Base-by-base conservation (phyloP, 2,329 filamentous ascomycete genomes). In the Pseudopithomyces chartarum region DNA sequence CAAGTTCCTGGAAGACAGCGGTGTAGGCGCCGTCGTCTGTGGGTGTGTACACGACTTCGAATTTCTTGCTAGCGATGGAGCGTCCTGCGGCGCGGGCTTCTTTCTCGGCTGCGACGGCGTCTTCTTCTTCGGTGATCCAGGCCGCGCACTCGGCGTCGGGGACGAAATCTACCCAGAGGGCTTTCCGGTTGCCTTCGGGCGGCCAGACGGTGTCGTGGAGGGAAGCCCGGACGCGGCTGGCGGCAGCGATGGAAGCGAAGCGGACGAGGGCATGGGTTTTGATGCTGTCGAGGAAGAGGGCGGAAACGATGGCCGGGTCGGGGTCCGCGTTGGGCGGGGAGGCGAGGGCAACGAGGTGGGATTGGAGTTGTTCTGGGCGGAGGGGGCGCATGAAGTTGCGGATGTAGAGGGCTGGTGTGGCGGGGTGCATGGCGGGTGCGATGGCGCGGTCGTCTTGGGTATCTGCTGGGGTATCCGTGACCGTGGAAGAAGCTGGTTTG, bases 361-460 rank as follows among this genome's bases (percentile, higher is more conserved):
- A 81, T 65, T 85, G 86, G 1, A 98, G 84, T 17, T 82, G 80
- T 23, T 81, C 79, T 0, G 87, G 84, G 57, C 91, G 89, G 20
- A 98, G 81, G 10, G 95, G 93, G 45, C 94, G 88, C 86, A 96
- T 93, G 53, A 98, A 86, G 68, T 97, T 89, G 73, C 89, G 88
- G 65, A 98, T 95, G 78, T 97, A 98, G 45, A 98, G 80, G 15
- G 73, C 69, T 11, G 72, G 58, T 6, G 73, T 81, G 45, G 75
- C 73, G 1, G 77, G 67, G 55, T 82, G 79, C 8, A 77, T 63
- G 15, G 79, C 74, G 19, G 76, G 72, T 5, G 70, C 59, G 26
- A 73, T 68, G 29, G 66, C 65, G 6, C 70, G 65, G 54, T 75
- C 72, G 49, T 74, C 71, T 36, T 20, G 22, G 11, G 23, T 7